phyloP scores from a whole-genome alignment of 164 flowering plant species.

The Tinospora cordifolia region DNA sequence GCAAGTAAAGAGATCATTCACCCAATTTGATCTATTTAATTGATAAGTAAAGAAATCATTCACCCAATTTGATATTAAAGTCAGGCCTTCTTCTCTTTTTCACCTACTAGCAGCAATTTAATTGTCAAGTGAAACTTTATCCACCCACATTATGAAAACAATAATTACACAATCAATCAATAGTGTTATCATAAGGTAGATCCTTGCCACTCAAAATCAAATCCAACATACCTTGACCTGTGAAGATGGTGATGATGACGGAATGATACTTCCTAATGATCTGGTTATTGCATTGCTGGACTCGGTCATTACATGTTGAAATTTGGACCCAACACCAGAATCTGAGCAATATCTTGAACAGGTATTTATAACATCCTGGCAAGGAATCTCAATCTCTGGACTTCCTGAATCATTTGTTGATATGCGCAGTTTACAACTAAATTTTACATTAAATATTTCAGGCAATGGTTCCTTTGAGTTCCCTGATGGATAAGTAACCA shows the following conservation, averaged over 20 bases:
- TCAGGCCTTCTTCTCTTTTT: too few relatives aligned
- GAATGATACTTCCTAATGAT: constrained; percentile 19
- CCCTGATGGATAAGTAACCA: constrained; percentile 26
- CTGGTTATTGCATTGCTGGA: constrained; percentile 22
- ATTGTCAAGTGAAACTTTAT: too few relatives aligned
- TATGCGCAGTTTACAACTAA: constrained; percentile 40
- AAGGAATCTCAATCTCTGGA: constrained; percentile 52
- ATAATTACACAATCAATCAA: neutral
- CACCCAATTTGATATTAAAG: too few relatives aligned
- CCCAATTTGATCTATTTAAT: too few relatives aligned
- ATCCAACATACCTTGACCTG: constrained; percentile 27
- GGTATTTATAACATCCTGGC: constrained; percentile 35
- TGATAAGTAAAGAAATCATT: too few relatives aligned
- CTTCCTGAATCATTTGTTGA: constrained; percentile 54
- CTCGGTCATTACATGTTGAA: constrained; percentile 16
- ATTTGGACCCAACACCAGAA: constrained; percentile 20
- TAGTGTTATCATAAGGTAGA: neutral
- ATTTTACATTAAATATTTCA: constrained; percentile 20
- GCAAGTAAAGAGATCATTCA: too few relatives aligned
- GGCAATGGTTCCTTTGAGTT: constrained; percentile 13
- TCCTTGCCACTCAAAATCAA: constrained; percentile 3
- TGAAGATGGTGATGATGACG: constrained; percentile 14
- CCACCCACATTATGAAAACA: too few relatives aligned
- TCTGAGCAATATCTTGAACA: constrained; percentile 26
- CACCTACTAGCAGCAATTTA: too few relatives aligned